Conservation (phyloP, 2,329 filamentous ascomycete species). For the Arthrobotrys sphaeroides region DNA sequence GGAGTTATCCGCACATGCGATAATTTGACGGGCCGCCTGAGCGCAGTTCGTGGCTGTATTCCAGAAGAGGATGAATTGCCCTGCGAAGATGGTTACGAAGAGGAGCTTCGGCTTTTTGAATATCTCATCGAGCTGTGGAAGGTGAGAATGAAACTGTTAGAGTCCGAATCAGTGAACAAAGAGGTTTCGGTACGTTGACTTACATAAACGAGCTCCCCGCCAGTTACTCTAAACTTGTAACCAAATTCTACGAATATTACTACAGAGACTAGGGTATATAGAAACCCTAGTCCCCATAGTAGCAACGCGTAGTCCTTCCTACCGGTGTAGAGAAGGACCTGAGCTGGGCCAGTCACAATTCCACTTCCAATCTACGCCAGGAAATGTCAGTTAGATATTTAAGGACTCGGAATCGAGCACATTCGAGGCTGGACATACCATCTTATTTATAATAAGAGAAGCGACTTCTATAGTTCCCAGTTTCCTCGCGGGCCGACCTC, state of each 20-base stretch:
- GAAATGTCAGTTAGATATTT: background rate
- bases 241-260: constrained; percentile 66
- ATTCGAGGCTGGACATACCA: background rate
- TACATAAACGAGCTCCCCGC: constrained; percentile 63
- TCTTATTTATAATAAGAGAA: constrained; percentile 40
- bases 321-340: constrained; percentile 32
- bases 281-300: constrained; percentile 33
- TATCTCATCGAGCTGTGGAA: constrained; percentile 58
- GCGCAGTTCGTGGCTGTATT: constrained; percentile 61
- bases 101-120: constrained; percentile 60
- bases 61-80: constrained; percentile 61
- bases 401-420: background rate
- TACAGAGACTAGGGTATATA: constrained; percentile 40
- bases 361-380: constrained; percentile 29
- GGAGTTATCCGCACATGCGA: constrained; percentile 59
- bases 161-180: background rate
- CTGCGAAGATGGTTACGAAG: constrained; percentile 61
- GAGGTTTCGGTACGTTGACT: constrained; percentile 54
- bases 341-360: constrained; percentile 39
- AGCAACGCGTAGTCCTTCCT: constrained; percentile 34
- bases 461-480: constrained; percentile 43
- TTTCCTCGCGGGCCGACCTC: constrained; percentile 29
- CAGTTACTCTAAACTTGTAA: constrained; percentile 64
- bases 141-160: background rate
- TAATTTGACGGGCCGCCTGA: constrained; percentile 31